Conservation (phyloP, 1,284 basidiomycete genomes). For the Cutaneotrichosporon cavernicola region DNA sequence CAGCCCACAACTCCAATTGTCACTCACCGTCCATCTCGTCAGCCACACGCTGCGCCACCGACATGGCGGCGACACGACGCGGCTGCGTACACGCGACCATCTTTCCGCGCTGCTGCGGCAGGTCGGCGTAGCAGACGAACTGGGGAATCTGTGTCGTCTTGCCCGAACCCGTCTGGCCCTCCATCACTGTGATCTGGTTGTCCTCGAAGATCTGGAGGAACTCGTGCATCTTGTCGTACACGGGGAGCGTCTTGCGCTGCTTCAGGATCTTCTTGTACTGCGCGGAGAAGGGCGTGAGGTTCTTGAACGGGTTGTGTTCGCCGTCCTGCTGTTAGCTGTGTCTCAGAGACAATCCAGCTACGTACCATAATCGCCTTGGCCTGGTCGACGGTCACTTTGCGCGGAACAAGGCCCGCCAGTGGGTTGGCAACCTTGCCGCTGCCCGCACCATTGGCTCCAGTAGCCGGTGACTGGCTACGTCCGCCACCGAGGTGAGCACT, state of each 20-base stretch:
- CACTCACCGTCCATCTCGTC: slow-evolving; percentile 92
- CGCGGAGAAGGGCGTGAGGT: slow-evolving; percentile 64
- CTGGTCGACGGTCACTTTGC: slow-evolving; percentile 71
- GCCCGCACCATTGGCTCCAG: slow-evolving; percentile 10
- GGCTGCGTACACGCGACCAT: slow-evolving; percentile 97
- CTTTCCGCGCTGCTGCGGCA: slow-evolving; percentile 82
- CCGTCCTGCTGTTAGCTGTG: slow-evolving; percentile 61
- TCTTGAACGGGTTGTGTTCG: slow-evolving; percentile 85
- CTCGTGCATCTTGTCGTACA: slow-evolving; percentile 88
- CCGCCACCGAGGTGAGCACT: slow-evolving; percentile 33
- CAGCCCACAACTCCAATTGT: background rate
- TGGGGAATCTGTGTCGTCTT: slow-evolving; percentile 99
- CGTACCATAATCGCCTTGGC: slow-evolving; percentile 71
- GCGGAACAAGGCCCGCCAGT: slow-evolving; percentile 72
- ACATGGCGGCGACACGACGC: slow-evolving; percentile 94
- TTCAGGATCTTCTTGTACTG: slow-evolving; percentile 86
- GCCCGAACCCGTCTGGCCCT: slow-evolving; percentile 96
- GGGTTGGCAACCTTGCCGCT: slow-evolving; percentile 54
- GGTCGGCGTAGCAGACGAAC: slow-evolving; percentile 89
- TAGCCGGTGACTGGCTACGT: slow-evolving; percentile 9
- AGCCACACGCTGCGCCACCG: slow-evolving; percentile 96
- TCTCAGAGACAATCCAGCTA: slow-evolving; percentile 8
- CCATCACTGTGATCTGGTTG: slow-evolving; percentile 91
- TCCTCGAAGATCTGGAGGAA: slow-evolving; percentile 81
- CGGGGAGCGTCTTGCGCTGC: slow-evolving; percentile 82